These are phyloP conservation scores for Adenanthera pavonina DNA, from an alignment of 306 rosid genomes.

Conservation along the genomic window DNA sequence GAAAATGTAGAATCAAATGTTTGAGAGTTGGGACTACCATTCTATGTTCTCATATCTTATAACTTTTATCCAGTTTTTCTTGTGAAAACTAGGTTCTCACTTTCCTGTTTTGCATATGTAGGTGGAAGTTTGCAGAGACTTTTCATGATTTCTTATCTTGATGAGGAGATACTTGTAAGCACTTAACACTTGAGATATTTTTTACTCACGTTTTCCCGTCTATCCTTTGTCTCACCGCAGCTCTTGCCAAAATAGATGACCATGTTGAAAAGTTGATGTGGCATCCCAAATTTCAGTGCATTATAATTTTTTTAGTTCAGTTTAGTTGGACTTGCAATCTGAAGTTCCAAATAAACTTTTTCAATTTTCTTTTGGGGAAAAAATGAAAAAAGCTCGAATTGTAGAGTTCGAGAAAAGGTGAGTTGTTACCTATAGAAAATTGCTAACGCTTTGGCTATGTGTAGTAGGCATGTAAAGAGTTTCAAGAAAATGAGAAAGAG, in stretches of 20 bases:
- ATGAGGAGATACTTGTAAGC: conserved; percentile 93
- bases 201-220: conserved; percentile 2
- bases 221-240: conserved; percentile 2
- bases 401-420: background rate
- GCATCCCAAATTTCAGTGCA: conserved; percentile 21
- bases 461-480: too few relatives aligned
- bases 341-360: conserved; percentile 12
- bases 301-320: too few relatives aligned
- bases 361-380: background rate
- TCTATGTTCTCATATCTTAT: background rate
- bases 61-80: conserved; percentile 1
- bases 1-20: conserved; percentile 17
- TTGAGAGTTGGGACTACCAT: conserved; percentile 3
- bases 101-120: conserved; percentile 46
- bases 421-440: background rate
- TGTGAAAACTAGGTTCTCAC: conserved; percentile 29
- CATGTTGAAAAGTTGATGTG: conserved; percentile 5
- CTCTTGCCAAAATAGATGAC: conserved; percentile 7
- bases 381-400: background rate
- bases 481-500: too few relatives aligned
- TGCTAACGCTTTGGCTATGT: background rate
- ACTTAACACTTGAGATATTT: conserved; percentile 15
- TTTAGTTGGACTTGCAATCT: background rate
- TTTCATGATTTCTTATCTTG: conserved; percentile 97
- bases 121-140: conserved; percentile 84